phyloP scores from a whole-genome alignment of 2,329 filamentous ascomycete species.

The Nannizzia gypsea region DNA sequence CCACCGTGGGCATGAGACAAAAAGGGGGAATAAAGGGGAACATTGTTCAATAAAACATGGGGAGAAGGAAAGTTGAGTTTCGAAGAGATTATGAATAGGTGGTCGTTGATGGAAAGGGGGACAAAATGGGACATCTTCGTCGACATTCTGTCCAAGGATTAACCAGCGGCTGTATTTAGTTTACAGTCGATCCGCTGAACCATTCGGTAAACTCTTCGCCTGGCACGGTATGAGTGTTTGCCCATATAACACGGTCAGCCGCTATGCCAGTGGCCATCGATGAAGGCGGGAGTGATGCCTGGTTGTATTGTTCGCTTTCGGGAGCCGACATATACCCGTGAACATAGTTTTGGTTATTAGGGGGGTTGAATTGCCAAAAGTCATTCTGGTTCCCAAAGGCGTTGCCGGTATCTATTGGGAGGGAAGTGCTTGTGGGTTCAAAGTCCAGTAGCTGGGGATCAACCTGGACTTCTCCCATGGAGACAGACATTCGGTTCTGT shows the following conservation, averaged over 20 bases:
- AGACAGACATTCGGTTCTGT: slow-evolving; percentile 17
- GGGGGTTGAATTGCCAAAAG: slow-evolving; percentile 18
- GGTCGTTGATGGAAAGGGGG: not conserved
- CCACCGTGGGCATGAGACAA: not conserved
- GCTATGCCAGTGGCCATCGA: slow-evolving; percentile 12
- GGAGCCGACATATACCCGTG: slow-evolving; percentile 8
- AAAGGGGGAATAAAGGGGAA: not conserved
- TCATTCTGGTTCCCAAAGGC: slow-evolving; percentile 16
- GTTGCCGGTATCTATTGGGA: slow-evolving; percentile 9
- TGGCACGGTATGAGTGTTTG: slow-evolving; percentile 22
- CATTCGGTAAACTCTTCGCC: slow-evolving; percentile 38
- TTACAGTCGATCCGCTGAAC: slow-evolving; percentile 22
- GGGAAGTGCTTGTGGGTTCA: slow-evolving; percentile 15
- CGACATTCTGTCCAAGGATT: not conserved
- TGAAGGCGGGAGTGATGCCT: slow-evolving; percentile 3
- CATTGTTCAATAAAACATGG: not conserved
- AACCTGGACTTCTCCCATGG: slow-evolving; percentile 24
- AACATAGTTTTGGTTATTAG: slow-evolving; percentile 15
- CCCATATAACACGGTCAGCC: slow-evolving; percentile 27
- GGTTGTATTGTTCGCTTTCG: slow-evolving; percentile 12
- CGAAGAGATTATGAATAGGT: not conserved
- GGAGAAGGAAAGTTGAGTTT: not conserved
- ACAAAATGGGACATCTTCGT: not conserved
- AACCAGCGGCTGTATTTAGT: not conserved
- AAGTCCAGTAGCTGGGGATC: slow-evolving; percentile 33